phyloP scores from a whole-genome alignment of 1,284 basidiomycete species.

The Exobasidium rhododendri region DNA sequence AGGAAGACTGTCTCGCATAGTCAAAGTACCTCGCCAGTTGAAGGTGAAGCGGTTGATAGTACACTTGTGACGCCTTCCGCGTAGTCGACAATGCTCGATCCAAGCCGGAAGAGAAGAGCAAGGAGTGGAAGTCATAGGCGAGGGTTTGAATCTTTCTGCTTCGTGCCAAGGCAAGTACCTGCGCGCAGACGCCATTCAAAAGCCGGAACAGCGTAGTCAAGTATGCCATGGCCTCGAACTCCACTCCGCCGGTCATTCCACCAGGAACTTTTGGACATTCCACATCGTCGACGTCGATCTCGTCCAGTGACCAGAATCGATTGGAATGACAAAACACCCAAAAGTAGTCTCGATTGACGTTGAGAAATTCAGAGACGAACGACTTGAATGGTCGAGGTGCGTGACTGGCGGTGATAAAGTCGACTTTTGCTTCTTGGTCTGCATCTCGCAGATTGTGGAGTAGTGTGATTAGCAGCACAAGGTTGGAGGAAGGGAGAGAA shows the following conservation, averaged over 20 bases:
- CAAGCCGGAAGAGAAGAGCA: conserved; percentile 35
- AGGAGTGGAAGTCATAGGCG: conserved; percentile 29
- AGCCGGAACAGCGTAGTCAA: conserved; percentile 34
- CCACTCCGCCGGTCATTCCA: conserved; percentile 97
- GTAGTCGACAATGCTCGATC: conserved; percentile 30
- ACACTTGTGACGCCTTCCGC: conserved; percentile 30
- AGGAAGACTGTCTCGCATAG: conserved; percentile 14
- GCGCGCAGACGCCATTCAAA: conserved; percentile 28
- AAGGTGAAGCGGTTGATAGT: conserved; percentile 46
- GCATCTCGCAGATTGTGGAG: conserved; percentile 39
- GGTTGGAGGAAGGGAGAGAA: neutral
- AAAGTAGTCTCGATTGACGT: conserved; percentile 91
- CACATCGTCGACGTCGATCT: conserved; percentile 76
- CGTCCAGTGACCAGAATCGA: conserved; percentile 75
- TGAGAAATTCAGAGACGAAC: conserved; percentile 81
- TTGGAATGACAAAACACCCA: conserved; percentile 98
- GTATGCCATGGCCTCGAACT: conserved; percentile 94
- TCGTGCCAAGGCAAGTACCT: conserved; percentile 4
- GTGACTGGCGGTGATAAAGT: conserved; percentile 82
- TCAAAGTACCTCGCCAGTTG: conserved; percentile 37
- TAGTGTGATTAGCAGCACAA: conserved; percentile 30
- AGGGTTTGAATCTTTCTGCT: neutral
- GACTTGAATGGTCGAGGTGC: conserved; percentile 81
- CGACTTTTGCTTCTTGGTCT: conserved; percentile 54
- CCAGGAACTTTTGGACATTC: conserved; percentile 90